phyloP scores from a whole-genome alignment of 1,284 basidiomycete genomes.

The Cerrena zonata region DNA sequence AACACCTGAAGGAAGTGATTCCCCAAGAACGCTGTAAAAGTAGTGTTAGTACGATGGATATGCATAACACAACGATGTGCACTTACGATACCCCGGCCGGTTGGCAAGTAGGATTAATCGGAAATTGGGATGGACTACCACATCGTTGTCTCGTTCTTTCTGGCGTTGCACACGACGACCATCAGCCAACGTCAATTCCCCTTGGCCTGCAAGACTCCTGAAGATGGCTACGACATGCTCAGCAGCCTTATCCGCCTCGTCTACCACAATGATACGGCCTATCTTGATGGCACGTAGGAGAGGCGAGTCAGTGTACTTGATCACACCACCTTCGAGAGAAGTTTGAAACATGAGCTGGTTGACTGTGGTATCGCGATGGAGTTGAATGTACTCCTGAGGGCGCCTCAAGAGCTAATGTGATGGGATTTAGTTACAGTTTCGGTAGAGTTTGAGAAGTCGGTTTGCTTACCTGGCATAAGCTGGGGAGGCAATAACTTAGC shows the following conservation, averaged over 20 bases:
- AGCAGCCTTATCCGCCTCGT: constrained; percentile 67
- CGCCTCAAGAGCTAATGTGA: constrained; percentile 51
- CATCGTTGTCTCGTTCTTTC: constrained; percentile 45
- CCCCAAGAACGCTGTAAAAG: constrained; percentile 54
- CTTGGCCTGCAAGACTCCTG: constrained; percentile 57
- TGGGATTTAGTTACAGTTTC: background rate
- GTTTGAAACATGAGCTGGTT: constrained; percentile 67
- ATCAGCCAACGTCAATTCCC: constrained; percentile 56
- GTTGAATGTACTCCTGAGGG: constrained; percentile 64
- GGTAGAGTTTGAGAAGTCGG: background rate
- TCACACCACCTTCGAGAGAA: constrained; percentile 47
- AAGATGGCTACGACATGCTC: constrained; percentile 68
- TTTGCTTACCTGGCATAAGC: constrained; percentile 47
- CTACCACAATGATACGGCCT: constrained; percentile 58
- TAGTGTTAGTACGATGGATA: constrained; percentile 1
- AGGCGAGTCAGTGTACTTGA: constrained; percentile 59
- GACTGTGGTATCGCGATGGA: constrained; percentile 64
- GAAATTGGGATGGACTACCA: constrained; percentile 58
- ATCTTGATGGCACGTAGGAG: constrained; percentile 54
- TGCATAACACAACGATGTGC: background rate
- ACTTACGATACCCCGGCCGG: constrained; percentile 68
- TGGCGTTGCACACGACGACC: constrained; percentile 49
- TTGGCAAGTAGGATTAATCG: constrained; percentile 60
- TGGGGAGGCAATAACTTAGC: constrained; percentile 11
- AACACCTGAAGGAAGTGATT: constrained; percentile 68